Percentiles rank a stretch among this genome's conserved stretches.
Evolutionary conservation across 495 filamentous ascomycete species (phyloP).

Genomic region (Neurospora pannonica): DNA sequence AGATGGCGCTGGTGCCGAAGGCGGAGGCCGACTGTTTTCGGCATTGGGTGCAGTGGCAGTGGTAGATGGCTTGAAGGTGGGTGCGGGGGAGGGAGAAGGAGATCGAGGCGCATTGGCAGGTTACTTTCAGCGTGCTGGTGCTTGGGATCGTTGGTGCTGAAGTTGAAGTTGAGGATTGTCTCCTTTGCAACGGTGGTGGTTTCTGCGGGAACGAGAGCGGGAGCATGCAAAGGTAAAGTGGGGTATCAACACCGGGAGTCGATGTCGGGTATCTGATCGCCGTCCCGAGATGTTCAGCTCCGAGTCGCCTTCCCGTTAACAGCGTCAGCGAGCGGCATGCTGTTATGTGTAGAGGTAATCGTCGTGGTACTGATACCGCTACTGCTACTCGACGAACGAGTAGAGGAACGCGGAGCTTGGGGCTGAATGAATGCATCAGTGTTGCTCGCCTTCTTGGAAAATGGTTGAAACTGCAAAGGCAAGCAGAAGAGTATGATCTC

Average conservation of each 20-base stretch:
- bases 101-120: conserved; percentile 46
- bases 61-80: conserved; percentile 35
- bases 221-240: not conserved
- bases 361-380: not conserved
- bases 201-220: not conserved
- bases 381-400: not conserved
- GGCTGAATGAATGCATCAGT: not conserved
- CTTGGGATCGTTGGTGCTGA: not conserved
- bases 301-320: not conserved
- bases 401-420: not conserved
- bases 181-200: not conserved
- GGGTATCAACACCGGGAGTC: not conserved
- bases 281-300: not conserved
- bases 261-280: not conserved
- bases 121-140: conserved; percentile 13
- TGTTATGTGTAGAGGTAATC: not conserved
- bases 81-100: conserved; percentile 36
- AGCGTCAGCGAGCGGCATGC: not conserved
- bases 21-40: conserved; percentile 48
- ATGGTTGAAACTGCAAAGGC: not conserved
- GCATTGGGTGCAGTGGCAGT: conserved; percentile 55
- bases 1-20: conserved; percentile 46
- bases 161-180: not conserved
- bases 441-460: not conserved
- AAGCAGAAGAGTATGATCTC: not conserved